Evolutionary conservation across 371 early-diverging fungal species (phyloP), one percentile per base, ranked within the genome.

Genomic region (Amoeboaphelidium protococcarum): DNA sequence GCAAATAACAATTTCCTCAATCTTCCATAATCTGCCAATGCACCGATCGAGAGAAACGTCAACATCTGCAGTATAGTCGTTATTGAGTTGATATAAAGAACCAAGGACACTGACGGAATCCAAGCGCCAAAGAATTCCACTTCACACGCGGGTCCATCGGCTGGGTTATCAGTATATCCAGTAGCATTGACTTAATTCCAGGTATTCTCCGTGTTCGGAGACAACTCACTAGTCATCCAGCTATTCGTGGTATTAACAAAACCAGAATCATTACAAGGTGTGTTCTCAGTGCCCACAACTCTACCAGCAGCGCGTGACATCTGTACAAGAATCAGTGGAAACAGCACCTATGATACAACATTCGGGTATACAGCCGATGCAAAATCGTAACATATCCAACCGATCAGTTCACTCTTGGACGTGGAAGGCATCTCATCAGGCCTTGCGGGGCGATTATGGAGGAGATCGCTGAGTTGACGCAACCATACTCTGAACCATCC

Each of bases 11-110:
- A 48, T 56, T 70, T 71, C 46, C 72, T 61, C 41, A 58, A 62
- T 56, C 59, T 53, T 44, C 68, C 67, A 49, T 72, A 69, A 51
- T 76, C 76, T 21, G 74, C 74, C 13, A 72, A 45, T 0, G 71
- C 66, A 4, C 73, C 70, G 37, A 72, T 54, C 24, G 60, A 57
- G 47, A 73, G 66, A 51, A 72, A 67, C 23, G 68, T 47, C 26
- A 76, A 45, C 0, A 71, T 72, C 54, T 76, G 76, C 49, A 68
- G 42, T n/a, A 63, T 54, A 16, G 68, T 69, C 6, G 68, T 60
- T 26, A 69, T 56, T 6, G 73, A 58, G 26, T 64, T 63, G 16
- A 68, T 59, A 54, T 72, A 72, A 4, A 31, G 16, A 31, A 31
- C 37, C 6, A 31, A 31, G 10, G 37, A 31, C 6, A 31, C 37